Conservation (phyloP, 2,329 filamentous ascomycete genomes). For the Neoscytalidium dimidiatum region DNA sequence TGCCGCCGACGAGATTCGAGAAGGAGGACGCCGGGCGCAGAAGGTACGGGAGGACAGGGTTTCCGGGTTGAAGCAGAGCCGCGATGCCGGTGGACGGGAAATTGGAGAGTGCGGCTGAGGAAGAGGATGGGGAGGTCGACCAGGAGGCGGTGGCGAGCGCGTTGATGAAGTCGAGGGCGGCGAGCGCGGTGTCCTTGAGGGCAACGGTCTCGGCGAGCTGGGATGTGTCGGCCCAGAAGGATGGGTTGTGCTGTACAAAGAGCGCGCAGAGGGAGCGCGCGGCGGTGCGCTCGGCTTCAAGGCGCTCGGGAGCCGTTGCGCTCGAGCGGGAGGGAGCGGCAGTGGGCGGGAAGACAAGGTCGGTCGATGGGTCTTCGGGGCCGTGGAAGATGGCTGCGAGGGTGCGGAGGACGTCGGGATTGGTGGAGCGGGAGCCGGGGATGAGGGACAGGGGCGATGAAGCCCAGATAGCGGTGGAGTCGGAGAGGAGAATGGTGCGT, state of each 20-base stretch:
- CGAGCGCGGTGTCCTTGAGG: slow-evolving; percentile 58
- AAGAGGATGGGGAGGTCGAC: slow-evolving; percentile 45
- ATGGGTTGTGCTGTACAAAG: slow-evolving; percentile 53
- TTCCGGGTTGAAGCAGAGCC: slow-evolving; percentile 53
- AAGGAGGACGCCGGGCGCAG: slow-evolving; percentile 59
- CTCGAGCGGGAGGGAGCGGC: slow-evolving; percentile 20
- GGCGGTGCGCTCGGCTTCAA: slow-evolving; percentile 50
- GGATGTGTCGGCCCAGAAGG: slow-evolving; percentile 55
- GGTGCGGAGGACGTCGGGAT: slow-evolving; percentile 56
- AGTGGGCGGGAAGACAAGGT: slow-evolving; percentile 38
- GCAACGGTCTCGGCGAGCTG: slow-evolving; percentile 58
- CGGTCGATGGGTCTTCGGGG: slow-evolving; percentile 37
- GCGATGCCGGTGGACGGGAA: slow-evolving; percentile 49
- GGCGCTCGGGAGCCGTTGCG: slow-evolving; percentile 34
- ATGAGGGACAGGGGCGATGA: slow-evolving; percentile 40
- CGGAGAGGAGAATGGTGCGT: slow-evolving; percentile 49
- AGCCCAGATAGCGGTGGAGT: slow-evolving; percentile 29
- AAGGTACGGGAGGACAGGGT: slow-evolving; percentile 57
- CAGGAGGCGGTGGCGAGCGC: slow-evolving; percentile 58
- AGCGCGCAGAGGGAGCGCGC: slow-evolving; percentile 58
- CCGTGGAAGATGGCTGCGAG: slow-evolving; percentile 60
- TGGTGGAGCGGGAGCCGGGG: slow-evolving; percentile 53
- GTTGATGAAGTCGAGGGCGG: slow-evolving; percentile 55
- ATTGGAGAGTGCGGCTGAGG: slow-evolving; percentile 39
- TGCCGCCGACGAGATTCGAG: slow-evolving; percentile 59